These are phyloP conservation scores for Trichoderma lentiforme DNA, from an alignment of 2,329 filamentous ascomycete genomes.

Conservation along the genomic window DNA sequence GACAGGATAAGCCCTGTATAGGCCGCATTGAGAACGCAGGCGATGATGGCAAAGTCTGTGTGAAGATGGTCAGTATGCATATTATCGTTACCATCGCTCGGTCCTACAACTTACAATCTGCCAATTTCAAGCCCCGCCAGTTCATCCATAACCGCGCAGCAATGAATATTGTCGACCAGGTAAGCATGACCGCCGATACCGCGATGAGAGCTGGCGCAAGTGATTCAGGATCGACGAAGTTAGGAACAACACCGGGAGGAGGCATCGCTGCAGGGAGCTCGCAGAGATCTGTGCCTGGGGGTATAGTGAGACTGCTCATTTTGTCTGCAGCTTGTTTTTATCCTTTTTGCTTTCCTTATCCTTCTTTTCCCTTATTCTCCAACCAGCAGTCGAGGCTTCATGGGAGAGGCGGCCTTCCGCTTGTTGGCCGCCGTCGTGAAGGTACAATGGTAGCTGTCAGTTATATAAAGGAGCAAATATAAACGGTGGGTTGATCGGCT, in stretches of 20 bases:
- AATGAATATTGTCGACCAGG: neutral
- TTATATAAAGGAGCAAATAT: neutral
- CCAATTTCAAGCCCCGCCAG: neutral
- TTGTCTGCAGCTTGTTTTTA: neutral
- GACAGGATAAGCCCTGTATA: neutral
- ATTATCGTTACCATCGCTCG: neutral
- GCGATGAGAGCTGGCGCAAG: neutral
- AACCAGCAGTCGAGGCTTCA: neutral
- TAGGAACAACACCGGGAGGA: neutral
- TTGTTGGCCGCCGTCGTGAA: neutral
- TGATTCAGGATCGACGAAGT: neutral
- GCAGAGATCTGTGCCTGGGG: conserved; percentile 6
- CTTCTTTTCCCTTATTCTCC: neutral
- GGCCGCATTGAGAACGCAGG: neutral
- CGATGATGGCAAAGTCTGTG: conserved; percentile 2
- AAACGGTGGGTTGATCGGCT: neutral
- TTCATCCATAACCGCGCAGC: neutral
- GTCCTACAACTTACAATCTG: neutral
- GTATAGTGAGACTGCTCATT: neutral
- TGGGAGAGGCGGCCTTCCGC: neutral
- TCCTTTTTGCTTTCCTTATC: neutral
- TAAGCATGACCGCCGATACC: neutral
- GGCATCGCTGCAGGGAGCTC: neutral
- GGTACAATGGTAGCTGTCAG: neutral
- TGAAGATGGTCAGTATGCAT: neutral